These are phyloP conservation scores for Orbilia brochopaga DNA, from an alignment of 2,329 filamentous ascomycete genomes.

Conservation along the genomic window DNA sequence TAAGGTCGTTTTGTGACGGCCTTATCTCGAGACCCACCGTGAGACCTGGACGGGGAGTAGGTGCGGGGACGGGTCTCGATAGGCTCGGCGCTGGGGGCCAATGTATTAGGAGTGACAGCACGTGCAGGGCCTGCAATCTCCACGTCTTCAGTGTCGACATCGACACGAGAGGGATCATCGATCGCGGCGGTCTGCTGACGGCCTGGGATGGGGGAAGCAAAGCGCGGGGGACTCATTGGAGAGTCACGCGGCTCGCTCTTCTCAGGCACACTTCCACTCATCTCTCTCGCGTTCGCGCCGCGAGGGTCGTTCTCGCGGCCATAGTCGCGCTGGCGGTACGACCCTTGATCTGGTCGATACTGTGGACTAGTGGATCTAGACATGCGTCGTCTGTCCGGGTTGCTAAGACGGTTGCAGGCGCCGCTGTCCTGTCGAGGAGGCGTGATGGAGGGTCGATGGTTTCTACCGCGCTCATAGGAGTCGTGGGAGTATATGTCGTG, in stretches of 20 bases:
- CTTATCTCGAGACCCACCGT: no score
- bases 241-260: no score
- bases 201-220: no score
- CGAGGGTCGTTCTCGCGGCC: slow-evolving; percentile 7
- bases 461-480: neutral
- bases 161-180: neutral
- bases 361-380: slow-evolving; percentile 25
- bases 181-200: neutral
- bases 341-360: neutral
- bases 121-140: slow-evolving; percentile 1
- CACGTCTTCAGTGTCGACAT: slow-evolving; percentile 10
- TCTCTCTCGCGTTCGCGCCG: neutral
- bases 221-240: no score
- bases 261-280: no score
- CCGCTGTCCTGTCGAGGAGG: no score
- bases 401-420: no score
- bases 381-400: neutral
- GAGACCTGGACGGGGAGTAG: no score
- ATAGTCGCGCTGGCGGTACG: slow-evolving; percentile 22
- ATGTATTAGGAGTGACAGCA: no score
- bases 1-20: neutral
- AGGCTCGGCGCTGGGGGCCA: no score
- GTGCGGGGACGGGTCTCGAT: no score
- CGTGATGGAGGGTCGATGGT: neutral
- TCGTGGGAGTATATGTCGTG: neutral